A percentile compares a stretch with the other conserved stretches of the same genome.
Conservation (phyloP, 23 red algal species). For the Gracilaria gracilis region DNA sequence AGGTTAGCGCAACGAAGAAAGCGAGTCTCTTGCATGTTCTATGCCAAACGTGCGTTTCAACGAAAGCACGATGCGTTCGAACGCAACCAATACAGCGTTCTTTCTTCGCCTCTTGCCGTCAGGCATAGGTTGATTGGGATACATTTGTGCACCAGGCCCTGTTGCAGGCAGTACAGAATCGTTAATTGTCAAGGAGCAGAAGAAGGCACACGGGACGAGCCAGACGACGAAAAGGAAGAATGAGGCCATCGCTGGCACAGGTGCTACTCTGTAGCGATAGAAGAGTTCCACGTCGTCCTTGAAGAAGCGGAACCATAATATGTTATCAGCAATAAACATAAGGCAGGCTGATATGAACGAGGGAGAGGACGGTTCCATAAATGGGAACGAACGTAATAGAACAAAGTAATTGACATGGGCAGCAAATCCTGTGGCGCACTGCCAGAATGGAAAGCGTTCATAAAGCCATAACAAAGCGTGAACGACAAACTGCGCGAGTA, state of each 20-base stretch:
- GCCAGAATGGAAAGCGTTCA: constrained; percentile 87
- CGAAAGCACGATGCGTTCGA: constrained; percentile 19
- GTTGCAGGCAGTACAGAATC: constrained; percentile 86
- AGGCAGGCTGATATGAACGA: constrained; percentile 56
- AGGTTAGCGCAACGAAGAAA: constrained; percentile 17
- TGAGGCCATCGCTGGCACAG: constrained; percentile 71
- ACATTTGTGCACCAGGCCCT: neutral
- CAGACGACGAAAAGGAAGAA: constrained; percentile 90
- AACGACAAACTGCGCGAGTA: constrained; percentile 57
- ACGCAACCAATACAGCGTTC: constrained; percentile 36
- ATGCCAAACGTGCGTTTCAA: constrained; percentile 43
- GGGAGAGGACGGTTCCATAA: constrained; percentile 75
- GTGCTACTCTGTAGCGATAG: constrained; percentile 80
- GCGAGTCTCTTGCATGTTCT: constrained; percentile 12
- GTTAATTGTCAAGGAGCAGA: constrained; percentile 86
- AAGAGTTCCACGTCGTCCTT: constrained; percentile 74
- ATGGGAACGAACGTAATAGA: constrained; percentile 84
- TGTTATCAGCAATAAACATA: constrained; percentile 71
- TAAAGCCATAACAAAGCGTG: constrained; percentile 77
- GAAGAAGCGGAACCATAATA: constrained; percentile 86
- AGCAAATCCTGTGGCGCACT: constrained; percentile 66
- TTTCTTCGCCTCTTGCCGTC: constrained; percentile 37
- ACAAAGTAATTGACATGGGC: constrained; percentile 69
- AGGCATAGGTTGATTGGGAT: constrained; percentile 3
- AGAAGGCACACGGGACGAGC: constrained; percentile 89